Evolutionary conservation across 2,329 filamentous ascomycete species (phyloP).

Genomic region (Penicillium sp.): DNA sequence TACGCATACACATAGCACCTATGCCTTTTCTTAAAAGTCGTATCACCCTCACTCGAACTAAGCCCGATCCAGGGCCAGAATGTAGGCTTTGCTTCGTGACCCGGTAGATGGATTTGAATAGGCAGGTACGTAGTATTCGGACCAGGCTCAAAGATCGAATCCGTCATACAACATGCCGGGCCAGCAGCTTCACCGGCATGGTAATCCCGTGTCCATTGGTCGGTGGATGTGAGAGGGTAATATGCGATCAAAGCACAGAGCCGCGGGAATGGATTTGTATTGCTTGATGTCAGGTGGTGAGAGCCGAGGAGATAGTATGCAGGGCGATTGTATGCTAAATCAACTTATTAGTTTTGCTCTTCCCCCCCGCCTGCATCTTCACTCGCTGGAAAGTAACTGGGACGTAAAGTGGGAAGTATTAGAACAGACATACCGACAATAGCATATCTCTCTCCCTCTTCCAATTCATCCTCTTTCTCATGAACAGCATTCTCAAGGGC

Average conservation of each 20-base stretch:
- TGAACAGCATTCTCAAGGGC: constrained; percentile 50
- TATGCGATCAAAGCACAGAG: constrained; percentile 60
- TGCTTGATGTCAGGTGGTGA: constrained; percentile 38
- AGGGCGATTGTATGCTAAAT: constrained; percentile 57
- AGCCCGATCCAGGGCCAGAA: constrained; percentile 23
- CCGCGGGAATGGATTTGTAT: constrained; percentile 55
- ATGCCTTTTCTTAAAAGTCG: constrained; percentile 31
- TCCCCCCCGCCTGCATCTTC: background rate
- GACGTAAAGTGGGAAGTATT: too few relatives aligned
- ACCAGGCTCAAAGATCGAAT: constrained; percentile 32
- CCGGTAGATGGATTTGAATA: constrained; percentile 58
- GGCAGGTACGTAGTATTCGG: constrained; percentile 33
- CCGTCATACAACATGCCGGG: constrained; percentile 27
- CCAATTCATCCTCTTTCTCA: constrained; percentile 52
- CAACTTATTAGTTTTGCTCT: background rate
- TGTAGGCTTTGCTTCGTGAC: constrained; percentile 19
- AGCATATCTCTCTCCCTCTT: constrained; percentile 56
- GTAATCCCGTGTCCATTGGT: background rate
- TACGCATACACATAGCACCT: constrained; percentile 50
- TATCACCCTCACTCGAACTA: constrained; percentile 24
- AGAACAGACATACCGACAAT: constrained; percentile 52
- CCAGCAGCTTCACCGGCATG: constrained; percentile 20
- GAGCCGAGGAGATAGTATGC: constrained; percentile 54
- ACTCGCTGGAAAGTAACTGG: background rate
- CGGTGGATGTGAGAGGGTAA: constrained; percentile 43